Evolutionary conservation across 495 filamentous ascomycete genomes (phyloP), one percentile per base, ranked within the genome.

Genomic region (Beverwykella pulmonaria): DNA sequence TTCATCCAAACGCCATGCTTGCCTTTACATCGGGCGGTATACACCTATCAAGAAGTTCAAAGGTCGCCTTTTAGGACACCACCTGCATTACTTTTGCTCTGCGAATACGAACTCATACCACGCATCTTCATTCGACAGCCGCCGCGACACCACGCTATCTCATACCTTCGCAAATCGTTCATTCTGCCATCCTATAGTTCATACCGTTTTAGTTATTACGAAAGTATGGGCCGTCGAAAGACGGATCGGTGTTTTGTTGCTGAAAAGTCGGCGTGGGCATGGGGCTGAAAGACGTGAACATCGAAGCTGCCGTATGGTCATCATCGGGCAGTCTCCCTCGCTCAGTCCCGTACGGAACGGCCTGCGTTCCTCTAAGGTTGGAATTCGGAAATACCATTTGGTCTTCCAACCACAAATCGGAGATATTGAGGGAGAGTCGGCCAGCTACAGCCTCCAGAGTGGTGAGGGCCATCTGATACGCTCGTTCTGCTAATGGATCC

Each of bases 401-500:
- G 20, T 54, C n/a, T 10, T 36, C 27, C 30, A 30, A 10, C 27
- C n/a, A 7, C 27, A 32, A 20, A 12, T 57, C 53, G 23, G 53
- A 57, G 5, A 57, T 19, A 32, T 66, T 56, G 19, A 59, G 30
- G 3, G 34, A 46, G 1, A 59, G 48, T 19, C 48, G 46, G 12
- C 29, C 29, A 9, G 56, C 56, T 7, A 66, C 48, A 9, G 36
- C 48, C 22, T 30, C 22, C 20, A 66, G 26, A 3, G 55, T 58
- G 23, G 20, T 60, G 8, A 59, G 41, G 2, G 55, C 54, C n/a
- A 60, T 58, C 1, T 17, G 1, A 39, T 53, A 66, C 7, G 63
- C 63, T 17, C 48, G 46, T 48, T 47, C 36, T 15, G 55, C 47
- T 8, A 59, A 29, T 17, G 54, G 63, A 48, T 66, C 56, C 22